Base-by-base conservation (phyloP, 2,329 filamentous ascomycete genomes). In the Metarhizium sp. region DNA sequence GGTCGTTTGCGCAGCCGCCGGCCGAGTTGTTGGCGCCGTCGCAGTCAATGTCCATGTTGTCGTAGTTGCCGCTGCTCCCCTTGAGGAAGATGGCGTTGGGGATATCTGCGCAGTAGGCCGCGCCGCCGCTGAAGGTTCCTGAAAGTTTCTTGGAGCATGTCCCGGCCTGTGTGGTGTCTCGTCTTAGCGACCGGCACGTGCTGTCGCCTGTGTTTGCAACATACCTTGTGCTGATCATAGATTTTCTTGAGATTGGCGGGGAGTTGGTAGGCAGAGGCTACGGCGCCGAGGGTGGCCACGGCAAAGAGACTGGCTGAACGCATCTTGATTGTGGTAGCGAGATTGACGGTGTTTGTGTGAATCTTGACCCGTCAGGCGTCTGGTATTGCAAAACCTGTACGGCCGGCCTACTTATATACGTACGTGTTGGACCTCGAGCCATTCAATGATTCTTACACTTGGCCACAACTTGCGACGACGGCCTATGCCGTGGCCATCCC, bases 41-140 rank as follows among this genome's bases (percentile, higher is more conserved):
- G 61, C 80, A 84, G 67, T 81, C 79, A 55, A 83, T 72, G 60
- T 82, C 79, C 76, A 83, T 80, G 64, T 82, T 76, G 40, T 43
- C 40, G 18, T 43, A 43, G 40, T 43, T 43, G 40, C 40, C 40
- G 40, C 14, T 16, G 40, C 40, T 43, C 14, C 40, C 40, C 40
- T 43, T 43, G 14, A 43, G 11, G 40, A 14, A 43, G 40, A 43
- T 43, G 40, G 40, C 40, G 11, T 43, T 16, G 40, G 40, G 40
- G n/a, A 43, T 2, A 45, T 45, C 42, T 25, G 4, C 42, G 11
- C 42, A 45, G 6, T 20, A 45, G 18, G n/a, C 1, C 6, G n/a
- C n/a, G 18, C 16, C 42, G 16, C 56, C 55, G 10, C 16, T 16
- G 43, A 59, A 59, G 2, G 53, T 32, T 16, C 20, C 50, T 11